These are phyloP conservation scores for Pseudoscleropodium purum DNA, from an alignment of 225 moss, liverwort and hornwort species.

Conservation along the genomic window DNA sequence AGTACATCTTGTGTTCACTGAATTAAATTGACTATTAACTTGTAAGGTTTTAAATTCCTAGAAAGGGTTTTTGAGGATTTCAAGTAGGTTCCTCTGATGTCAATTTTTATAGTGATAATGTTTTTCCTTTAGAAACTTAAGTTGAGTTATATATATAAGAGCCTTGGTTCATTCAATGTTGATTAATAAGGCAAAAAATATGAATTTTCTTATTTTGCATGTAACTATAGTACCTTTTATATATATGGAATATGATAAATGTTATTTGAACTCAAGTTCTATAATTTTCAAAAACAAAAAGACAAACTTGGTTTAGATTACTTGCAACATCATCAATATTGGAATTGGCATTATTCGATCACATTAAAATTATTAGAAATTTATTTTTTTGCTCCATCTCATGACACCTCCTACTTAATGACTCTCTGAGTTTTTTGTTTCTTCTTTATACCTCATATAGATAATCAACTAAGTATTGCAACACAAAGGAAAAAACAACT, in stretches of 20 bases:
- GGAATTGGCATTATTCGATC: background rate
- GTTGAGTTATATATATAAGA: no score
- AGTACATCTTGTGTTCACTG: no score
- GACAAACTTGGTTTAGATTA: background rate
- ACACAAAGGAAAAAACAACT: background rate
- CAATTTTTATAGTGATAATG: background rate
- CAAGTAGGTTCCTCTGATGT: fast-evolving
- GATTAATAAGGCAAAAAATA: background rate
- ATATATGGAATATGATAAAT: background rate
- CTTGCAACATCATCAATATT: background rate
- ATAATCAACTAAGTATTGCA: background rate
- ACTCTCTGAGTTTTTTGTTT: background rate
- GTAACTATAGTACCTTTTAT: fast-evolving
- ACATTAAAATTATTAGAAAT: background rate
- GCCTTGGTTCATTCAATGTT: background rate
- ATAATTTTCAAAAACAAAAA: background rate
- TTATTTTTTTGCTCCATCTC: background rate
- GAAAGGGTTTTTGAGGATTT: fast-evolving
- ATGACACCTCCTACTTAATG: background rate
- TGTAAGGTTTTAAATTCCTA: no score
- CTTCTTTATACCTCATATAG: fast-evolving
- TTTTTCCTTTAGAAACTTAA: no score
- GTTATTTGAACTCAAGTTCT: background rate
- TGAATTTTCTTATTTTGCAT: background rate
- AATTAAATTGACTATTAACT: background rate